These are phyloP conservation scores for Begonia masoniana DNA, from an alignment of 306 rosid genomes.

Conservation along the genomic window DNA sequence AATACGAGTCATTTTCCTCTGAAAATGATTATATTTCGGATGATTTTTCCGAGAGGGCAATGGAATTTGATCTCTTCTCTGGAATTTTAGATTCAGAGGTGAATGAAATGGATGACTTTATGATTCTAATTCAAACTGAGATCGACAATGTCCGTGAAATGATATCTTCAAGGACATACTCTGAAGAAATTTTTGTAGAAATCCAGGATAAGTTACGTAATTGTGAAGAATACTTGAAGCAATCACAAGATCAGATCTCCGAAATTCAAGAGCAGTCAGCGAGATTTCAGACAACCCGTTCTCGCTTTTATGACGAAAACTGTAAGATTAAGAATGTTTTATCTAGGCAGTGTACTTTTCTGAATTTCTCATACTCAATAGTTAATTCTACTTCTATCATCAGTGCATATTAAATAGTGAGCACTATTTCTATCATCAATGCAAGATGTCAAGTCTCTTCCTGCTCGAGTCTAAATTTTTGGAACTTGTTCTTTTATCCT, in stretches of 20 bases:
- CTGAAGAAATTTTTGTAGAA: conserved; percentile 22
- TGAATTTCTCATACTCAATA: too few relatives aligned
- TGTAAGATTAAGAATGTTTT: conserved; percentile 19
- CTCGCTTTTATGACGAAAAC: conserved; percentile 23
- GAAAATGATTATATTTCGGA: conserved; percentile 22
- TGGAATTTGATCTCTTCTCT: conserved; percentile 54
- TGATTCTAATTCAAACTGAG: conserved; percentile 35
- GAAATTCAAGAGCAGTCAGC: conserved; percentile 53
- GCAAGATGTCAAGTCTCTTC: too few relatives aligned
- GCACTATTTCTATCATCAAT: too few relatives aligned
- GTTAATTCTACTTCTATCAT: too few relatives aligned
- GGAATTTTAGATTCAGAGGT: conserved; percentile 71
- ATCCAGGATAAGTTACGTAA: conserved; percentile 38
- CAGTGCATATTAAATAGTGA: too few relatives aligned
- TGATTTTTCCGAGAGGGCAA: conserved; percentile 34
- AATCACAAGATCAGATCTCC: conserved; percentile 47
- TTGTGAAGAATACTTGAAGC: conserved; percentile 37
- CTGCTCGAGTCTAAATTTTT: too few relatives aligned
- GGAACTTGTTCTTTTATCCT: too few relatives aligned
- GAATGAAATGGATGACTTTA: conserved; percentile 38
- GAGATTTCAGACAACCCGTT: conserved; percentile 36
- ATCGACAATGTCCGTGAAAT: conserved; percentile 25
- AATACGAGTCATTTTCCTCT: conserved; percentile 30
- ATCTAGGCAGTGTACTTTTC: too few relatives aligned
- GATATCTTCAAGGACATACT: conserved; percentile 20